Base-by-base conservation (phyloP, 202 grass and related monocot species). In the Panicum hallii region DNA sequence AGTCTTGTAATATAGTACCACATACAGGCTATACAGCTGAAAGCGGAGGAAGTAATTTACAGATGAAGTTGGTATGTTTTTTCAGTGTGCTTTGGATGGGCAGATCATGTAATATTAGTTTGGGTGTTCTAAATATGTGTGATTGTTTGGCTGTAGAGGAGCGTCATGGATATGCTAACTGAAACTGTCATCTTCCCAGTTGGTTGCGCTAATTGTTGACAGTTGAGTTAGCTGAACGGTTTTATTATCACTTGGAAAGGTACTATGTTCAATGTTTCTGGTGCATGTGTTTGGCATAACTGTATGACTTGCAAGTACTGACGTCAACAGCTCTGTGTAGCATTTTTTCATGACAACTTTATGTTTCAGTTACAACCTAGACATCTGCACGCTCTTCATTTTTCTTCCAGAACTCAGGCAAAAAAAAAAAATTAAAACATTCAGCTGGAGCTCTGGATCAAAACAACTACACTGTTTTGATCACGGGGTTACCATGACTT, bases 201-300 rank as follows among this genome's bases (percentile, higher is more conserved):
- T 86, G 3, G 72, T 71, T 72, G 65, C 78, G 30, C 82, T 70
- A 79, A 26, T 56, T 65, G 78, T 16, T 66, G 82, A 52, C 52
- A 63, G 87, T 76, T 89, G 87, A 55, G 80, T 65, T 88, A 20
- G 80, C 74, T 77, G 65, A 79, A 46, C 86, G 26, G 19, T 26
- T 72, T 38, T 9, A 28, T 83, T 11, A 14, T 88, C 15, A n/a
- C 47, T 64, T 40, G 55, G 74, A 72, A 77, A 64, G 63, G 32
- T 70, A 77, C 73, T 62, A 77, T 70, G 32, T 70, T 71, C 19
- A 41, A 77, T 76, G 54, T 77, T 63, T 38, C 54, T 45, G n/a
- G 47, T 82, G 44, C 50, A 56, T 55, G 7, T 34, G 63, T 23
- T 36, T 43, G 20, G 41, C 62, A 26, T 41, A 40, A 85, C 64